A percentile compares a stretch with the other conserved stretches of the same genome.
These are phyloP conservation scores for Colletotrichum endophyticum DNA, from an alignment of 2,329 filamentous ascomycete species.

Conservation along the genomic window DNA sequence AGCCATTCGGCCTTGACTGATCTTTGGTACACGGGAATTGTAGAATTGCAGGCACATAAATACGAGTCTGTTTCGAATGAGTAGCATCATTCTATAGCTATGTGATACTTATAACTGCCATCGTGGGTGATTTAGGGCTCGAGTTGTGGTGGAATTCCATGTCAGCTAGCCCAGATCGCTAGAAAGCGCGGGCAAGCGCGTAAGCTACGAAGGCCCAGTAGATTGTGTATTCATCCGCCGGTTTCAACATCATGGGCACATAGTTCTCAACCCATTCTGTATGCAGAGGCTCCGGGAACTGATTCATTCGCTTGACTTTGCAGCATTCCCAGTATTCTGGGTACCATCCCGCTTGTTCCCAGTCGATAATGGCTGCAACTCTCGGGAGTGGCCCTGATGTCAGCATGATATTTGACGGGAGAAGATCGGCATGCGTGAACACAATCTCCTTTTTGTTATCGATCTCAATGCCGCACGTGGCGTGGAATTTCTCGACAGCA, in stretches of 20 bases:
- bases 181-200: neutral
- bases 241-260: neutral
- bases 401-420: neutral
- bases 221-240: neutral
- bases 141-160: neutral
- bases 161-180: neutral
- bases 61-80: neutral
- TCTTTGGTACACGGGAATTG: neutral
- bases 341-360: neutral
- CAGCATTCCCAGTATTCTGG: neutral
- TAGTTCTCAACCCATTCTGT: neutral
- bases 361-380: neutral
- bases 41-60: neutral
- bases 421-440: neutral
- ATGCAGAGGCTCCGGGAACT: neutral
- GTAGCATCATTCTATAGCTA: neutral
- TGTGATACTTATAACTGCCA: neutral
- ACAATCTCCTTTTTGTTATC: fast-evolving
- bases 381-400: neutral
- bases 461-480: neutral
- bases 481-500: neutral
- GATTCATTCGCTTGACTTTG: neutral
- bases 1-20: no score
- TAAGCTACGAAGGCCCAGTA: fast-evolving
- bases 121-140: neutral